Evolutionary conservation across 208 protist genomes (phyloP), one percentile per base, ranked within the genome.

Genomic region (Acanthamoeba castellanii): DNA sequence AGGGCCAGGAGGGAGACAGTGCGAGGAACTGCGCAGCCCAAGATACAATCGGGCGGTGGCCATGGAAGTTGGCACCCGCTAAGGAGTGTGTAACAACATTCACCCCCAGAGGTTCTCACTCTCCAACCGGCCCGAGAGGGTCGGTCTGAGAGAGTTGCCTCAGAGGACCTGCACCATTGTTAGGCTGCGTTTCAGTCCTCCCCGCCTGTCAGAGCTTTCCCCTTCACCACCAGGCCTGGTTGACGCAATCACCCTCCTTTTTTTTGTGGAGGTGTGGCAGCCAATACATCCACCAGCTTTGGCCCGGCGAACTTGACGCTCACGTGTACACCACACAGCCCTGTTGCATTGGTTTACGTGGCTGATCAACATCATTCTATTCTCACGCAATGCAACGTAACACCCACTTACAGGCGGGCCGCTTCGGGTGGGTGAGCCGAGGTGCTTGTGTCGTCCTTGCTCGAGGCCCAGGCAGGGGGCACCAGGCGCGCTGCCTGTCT

Each of bases 71-170:
- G 70, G 30, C 70, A 78, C 18, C 70, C 70, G 11, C 30, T 78
- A 78, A 78, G 70, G 37, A 78, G 70, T 78, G 70, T 78, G 70
- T 42, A 78, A 78, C 70, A 78, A 78, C 70, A 78, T 45, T 2
- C 37, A 78, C 7, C n/a, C 70, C 30, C 70, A 78, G 70, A 78
- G 30, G 70, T 78, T 78, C 70, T 78, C 70, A 78, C 70, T 34
- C n/a, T 45, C 70, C 70, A 0, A 20, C 22, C 32, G 7, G 61
- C 5, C 61, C 27, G 61, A 18, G 27, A 68, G 61, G 61, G 22
- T 2, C 13, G 30, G 70, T 2, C 30, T 45, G 16, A 78, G 70
- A 45, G n/a, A 14, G 70, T 78, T 78, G 7, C 37, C 30, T 78
- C 70, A 47, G 70, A 78, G 30, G 30, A n/a, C 5, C 7, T 34